Base-by-base conservation (phyloP, 345 rosid species). In the Populus nigra region DNA sequence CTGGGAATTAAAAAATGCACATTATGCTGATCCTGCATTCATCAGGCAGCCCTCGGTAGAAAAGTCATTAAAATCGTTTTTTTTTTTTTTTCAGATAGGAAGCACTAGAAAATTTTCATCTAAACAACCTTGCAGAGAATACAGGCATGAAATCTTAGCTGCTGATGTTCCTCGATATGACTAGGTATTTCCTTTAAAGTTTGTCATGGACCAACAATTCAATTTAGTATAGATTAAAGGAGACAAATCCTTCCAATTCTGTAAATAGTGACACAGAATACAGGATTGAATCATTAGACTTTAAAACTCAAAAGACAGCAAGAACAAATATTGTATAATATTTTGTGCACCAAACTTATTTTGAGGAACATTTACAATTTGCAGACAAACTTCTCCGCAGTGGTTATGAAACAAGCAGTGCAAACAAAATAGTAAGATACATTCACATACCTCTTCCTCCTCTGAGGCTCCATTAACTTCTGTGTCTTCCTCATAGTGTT, bases 391-490 rank as follows among this genome's bases (percentile, higher is more conserved):
- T 47, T 47, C 50, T 47, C 50, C 50, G 7, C 50, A 47, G 50
- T 47, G 50, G 50, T 3, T 47, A 5, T 39, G 43, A 39, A 39
- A 39, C 43, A 53, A 53, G 59, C 13, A 59, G n/a, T 8, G 20
- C 8, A 55, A 63, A 22, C 27, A n/a, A 67, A 67, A 4, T 4
- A 68, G 23, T 20, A 69, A 39, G 16, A 20, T 11, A 4, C 38
- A 23, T 27, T 65, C 33, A 27, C 29, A 65, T 69, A 69, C 74
- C 74, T 47, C 74, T 47, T 89, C 95, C 71, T 93, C 93, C 66
- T 90, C 96, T 18, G 98, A 88, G 69, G 86, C 93, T 77, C 85
- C 87, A 75, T 87, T 85, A 68, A 79, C 84, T 74, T 85, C 90
- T 20, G 79, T 86, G 18, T 85, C 92, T 53, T 86, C 92, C 71